Conservation (phyloP, 768 basidiomycete genomes). For the Suillus weaverae region DNA sequence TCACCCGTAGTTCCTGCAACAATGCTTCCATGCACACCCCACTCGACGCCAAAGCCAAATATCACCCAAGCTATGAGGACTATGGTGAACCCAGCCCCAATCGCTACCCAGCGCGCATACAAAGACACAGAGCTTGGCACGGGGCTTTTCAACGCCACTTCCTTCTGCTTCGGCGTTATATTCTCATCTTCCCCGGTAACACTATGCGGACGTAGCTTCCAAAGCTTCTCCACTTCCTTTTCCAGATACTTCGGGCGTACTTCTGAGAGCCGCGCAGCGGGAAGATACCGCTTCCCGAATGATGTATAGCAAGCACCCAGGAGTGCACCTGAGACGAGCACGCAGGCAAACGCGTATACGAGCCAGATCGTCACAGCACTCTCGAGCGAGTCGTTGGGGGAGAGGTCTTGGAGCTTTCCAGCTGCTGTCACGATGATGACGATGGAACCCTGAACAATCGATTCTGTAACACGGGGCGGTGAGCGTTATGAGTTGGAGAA, state of each 20-base stretch:
- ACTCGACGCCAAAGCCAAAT: conserved; percentile 41
- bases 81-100: conserved; percentile 24
- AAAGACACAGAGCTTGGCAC: not conserved
- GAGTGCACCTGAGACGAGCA: conserved; percentile 35
- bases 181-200: not conserved
- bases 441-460: conserved; percentile 42
- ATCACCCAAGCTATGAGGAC: conserved; percentile 43
- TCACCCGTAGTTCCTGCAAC: conserved; percentile 32
- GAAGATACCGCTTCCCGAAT: conserved; percentile 27
- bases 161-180: not conserved
- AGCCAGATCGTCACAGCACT: conserved; percentile 41
- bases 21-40: conserved; percentile 42
- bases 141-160: conserved; percentile 9
- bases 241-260: conserved; percentile 31
- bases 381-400: conserved; percentile 36
- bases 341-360: conserved; percentile 38
- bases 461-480: conserved; percentile 29
- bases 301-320: conserved; percentile 29
- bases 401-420: conserved; percentile 41
- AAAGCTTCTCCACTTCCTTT: conserved; percentile 32
- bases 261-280: conserved; percentile 41
- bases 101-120: conserved; percentile 21
- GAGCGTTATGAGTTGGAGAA: not conserved
- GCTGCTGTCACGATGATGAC: conserved; percentile 45
- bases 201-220: conserved; percentile 10